Conservation (phyloP, 805 yeast species). For the Millerago galiae region DNA sequence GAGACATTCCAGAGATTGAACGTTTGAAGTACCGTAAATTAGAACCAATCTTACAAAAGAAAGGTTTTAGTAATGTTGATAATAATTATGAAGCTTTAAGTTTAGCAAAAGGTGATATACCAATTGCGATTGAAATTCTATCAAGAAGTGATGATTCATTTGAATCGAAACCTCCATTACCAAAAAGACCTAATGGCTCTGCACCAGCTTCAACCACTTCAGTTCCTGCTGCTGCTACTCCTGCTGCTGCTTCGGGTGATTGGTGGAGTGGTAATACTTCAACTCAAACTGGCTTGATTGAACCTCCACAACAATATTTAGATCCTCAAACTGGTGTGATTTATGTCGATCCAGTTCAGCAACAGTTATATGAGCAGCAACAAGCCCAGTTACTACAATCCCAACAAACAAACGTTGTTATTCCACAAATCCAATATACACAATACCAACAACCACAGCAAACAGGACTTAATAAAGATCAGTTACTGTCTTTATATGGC, state of each 20-base stretch:
- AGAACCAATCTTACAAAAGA: conserved; percentile 40
- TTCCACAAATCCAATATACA: background rate
- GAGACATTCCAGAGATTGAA: conserved; percentile 49
- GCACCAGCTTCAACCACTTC: conserved; percentile 4
- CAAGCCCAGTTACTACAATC: conserved; percentile 13
- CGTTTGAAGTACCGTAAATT: conserved; percentile 43
- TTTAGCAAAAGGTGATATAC: conserved; percentile 52
- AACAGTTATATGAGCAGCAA: conserved; percentile 27
- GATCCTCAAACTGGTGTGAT: conserved; percentile 68
- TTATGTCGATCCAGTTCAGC: conserved; percentile 65
- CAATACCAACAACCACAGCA: conserved; percentile 6
- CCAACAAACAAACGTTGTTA: conserved; percentile 8
- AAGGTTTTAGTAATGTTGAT: conserved; percentile 55
- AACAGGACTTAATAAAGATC: conserved; percentile 16
- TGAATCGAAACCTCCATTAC: conserved; percentile 43
- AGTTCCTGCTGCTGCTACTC: conserved; percentile 21
- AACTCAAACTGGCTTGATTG: conserved; percentile 20
- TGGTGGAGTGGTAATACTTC: no score
- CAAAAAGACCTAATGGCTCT: conserved; percentile 27
- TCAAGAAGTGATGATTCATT: conserved; percentile 29
- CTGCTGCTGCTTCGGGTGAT: conserved; percentile 21
- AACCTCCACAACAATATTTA: conserved; percentile 59
- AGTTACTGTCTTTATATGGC: conserved; percentile 18
- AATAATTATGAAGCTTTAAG: conserved; percentile 57
- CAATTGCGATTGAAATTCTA: conserved; percentile 52